Evolutionary conservation across 352 stramenopile species (phyloP).

Genomic region (Globisporangium splendens): DNA sequence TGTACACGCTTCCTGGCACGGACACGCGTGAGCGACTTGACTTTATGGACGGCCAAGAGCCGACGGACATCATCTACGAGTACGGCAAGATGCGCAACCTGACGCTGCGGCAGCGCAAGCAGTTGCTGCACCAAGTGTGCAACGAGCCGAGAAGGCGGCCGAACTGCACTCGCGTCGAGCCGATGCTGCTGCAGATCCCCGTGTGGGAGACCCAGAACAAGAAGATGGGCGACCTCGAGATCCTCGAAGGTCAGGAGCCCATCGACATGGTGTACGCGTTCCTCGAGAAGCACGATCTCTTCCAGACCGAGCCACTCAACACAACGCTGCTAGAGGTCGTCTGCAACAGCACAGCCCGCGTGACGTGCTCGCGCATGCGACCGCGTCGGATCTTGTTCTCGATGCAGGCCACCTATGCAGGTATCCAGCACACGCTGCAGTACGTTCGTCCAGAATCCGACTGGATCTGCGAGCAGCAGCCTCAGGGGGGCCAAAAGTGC

Average conservation of each 20-base stretch:
- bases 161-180: conserved; percentile 77
- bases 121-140: conserved; percentile 66
- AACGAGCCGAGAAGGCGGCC: conserved; percentile 53
- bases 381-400: conserved; percentile 75
- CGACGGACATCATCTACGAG: conserved; percentile 73
- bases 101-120: conserved; percentile 58
- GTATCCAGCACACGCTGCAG: conserved; percentile 62
- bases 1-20: conserved; percentile 51
- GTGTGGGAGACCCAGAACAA: conserved; percentile 70
- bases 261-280: conserved; percentile 83
- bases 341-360: conserved; percentile 62
- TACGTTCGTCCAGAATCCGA: conserved; percentile 79
- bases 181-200: conserved; percentile 68
- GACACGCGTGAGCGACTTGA: conserved; percentile 48
- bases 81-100: conserved; percentile 71
- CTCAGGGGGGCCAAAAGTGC: conserved; percentile 51
- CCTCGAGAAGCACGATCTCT: conserved; percentile 83
- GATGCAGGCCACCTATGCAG: conserved; percentile 72
- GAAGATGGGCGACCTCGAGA: conserved; percentile 67
- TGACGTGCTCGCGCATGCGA: conserved; percentile 44
- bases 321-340: conserved; percentile 60
- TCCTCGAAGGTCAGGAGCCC: conserved; percentile 77
- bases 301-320: conserved; percentile 79
- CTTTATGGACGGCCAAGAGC: conserved; percentile 72
- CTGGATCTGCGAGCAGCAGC: conserved; percentile 57